Evolutionary conservation across 208 protist species (phyloP), one percentile per base, ranked within the genome.

Genomic region (Tetramitus jugosus): DNA sequence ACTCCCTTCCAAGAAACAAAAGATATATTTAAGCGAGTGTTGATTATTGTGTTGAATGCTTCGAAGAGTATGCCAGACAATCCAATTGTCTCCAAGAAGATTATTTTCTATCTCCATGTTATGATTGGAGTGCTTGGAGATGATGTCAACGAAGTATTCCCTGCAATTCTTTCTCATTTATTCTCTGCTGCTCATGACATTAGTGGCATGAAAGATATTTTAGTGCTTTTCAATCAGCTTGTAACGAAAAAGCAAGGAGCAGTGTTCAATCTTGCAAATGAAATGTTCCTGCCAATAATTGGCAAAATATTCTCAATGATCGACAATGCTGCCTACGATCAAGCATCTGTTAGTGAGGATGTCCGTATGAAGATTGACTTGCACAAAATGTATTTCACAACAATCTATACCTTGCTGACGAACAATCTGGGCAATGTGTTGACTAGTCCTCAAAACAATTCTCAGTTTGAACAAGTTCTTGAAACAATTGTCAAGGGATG

Each of bases 401-500:
- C 53, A 3, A 46, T 74, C 26, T 26, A 74, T 2, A 53, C 39
- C 1, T 39, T 74, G 14, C 35, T 49, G 1, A 6, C 1, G 14
- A 45, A 46, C 8, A 35, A 35, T 17, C 3, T 53, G 13, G 2
- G 3, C 0, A 39, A 29, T 3, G 67, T 74, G 7, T 52, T 74
- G 2, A 37, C 37, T 26, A 42, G 31, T 53, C 14, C 33, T 37
- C 33, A 33, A 31, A 74, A 74, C 23, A 1, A 4, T 17, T 0
- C 4, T 26, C 2, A 42, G 6, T 74, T 74, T 1, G 37, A 74
- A 23, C 8, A 7, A 53, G 29, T 74, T 26, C 39, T 53, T 14
- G 67, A 74, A 39, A 53, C 67, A 1, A 6, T 74, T 39, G 4
- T 74, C 10, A 29, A 74, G n/a, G 67, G 67, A 13, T 74, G 67